Base-by-base conservation (phyloP, 2,329 filamentous ascomycete genomes). In the Lecanoromycetidae sp. region DNA sequence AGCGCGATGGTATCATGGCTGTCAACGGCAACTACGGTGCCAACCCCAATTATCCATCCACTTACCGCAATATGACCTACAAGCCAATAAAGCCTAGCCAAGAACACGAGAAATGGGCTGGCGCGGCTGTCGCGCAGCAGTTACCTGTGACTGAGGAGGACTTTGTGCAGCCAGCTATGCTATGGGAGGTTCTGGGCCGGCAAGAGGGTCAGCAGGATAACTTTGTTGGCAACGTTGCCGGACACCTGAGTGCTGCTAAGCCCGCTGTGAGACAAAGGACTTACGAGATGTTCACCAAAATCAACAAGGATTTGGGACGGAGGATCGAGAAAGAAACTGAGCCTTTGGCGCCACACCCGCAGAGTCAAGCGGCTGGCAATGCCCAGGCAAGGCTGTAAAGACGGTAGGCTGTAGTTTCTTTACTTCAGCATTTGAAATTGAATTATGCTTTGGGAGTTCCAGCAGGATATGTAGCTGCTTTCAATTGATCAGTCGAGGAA, bases 271-370 rank as follows among this genome's bases (percentile, higher is more conserved):
- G 77, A 26, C 65, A 71, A 55, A 67, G 71, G 38, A 78, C 76
- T 10, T 80, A 79, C 57, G 72, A 67, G 40, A 79, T 80, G 76
- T 81, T 79, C 59, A 57, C 59, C 32, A 68, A 65, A 36, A 73
- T 81, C 13, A 70, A 78, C 53, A 51, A 61, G n/a, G 67, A 67
- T 7, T 66, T 80, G 2, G 76, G 77, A 22, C 60, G 58, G 35
- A 66, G 69, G 15, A 75, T 80, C 56, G 64, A 68, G 57, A 61
- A 67, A 49, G 66, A 66, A 46, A 77, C 75, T 36, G 54, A 55
- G 43, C 49, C 51, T 46, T 38, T 49, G 33, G 44, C 51, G 17
- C 51, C 48, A 13, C 38, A 50, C 29, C 51, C 48, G 29, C 47
- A 44, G 33, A 50, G 48, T 36, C 51, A 48, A 37, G 44, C 51